phyloP scores from a whole-genome alignment of 177 flowering plant species.

The Vitis hybrid region DNA sequence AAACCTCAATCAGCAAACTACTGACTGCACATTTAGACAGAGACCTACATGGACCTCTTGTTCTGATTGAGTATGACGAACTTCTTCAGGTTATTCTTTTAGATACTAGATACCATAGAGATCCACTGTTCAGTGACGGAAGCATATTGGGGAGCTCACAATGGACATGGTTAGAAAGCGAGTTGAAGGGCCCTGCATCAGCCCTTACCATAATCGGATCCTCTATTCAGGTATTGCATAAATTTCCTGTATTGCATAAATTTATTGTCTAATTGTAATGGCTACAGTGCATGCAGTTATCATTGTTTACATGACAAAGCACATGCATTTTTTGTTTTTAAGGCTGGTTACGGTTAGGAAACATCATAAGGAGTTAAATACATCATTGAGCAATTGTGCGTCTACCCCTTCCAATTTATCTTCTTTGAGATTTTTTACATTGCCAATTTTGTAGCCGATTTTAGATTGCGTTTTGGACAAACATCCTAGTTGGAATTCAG shows the following conservation, averaged over 20 bases:
- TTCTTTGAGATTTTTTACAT: too few relatives aligned
- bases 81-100: constrained; percentile 65
- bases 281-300: too few relatives aligned
- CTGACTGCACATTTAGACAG: not conserved
- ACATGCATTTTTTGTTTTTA: too few relatives aligned
- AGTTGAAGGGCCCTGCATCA: constrained; percentile 55
- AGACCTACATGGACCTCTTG: not conserved
- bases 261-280: too few relatives aligned
- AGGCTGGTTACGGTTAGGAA: too few relatives aligned
- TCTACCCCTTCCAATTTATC: too few relatives aligned
- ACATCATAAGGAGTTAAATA: too few relatives aligned
- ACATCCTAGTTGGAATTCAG: too few relatives aligned
- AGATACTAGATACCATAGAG: constrained; percentile 81
- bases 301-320: too few relatives aligned
- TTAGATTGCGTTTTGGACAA: too few relatives aligned
- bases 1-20: not conserved
- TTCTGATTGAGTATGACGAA: not conserved
- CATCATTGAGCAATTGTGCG: too few relatives aligned
- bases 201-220: constrained; percentile 68
- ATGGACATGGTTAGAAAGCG: constrained; percentile 74
- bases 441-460: too few relatives aligned
- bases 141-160: constrained; percentile 59
- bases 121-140: constrained; percentile 68
- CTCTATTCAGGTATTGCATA: constrained; percentile 62
- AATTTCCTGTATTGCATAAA: not conserved